phyloP scores from a whole-genome alignment of 495 filamentous ascomycete species.

The Symbiotaphrina buchneri region DNA sequence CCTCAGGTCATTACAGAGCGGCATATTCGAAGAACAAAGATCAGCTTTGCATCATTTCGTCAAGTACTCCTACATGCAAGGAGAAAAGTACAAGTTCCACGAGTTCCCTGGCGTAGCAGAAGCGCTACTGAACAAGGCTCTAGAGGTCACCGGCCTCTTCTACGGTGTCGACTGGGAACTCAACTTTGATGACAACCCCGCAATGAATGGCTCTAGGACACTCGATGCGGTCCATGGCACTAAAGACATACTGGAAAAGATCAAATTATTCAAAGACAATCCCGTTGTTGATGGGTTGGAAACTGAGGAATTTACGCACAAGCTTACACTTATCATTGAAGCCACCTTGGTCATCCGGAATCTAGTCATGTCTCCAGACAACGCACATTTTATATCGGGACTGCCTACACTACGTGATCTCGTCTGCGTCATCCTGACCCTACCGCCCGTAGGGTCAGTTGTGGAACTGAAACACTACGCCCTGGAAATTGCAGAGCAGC shows the following conservation, averaged over 20 bases:
- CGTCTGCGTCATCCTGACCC: slow-evolving; percentile 54
- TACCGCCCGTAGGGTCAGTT: slow-evolving; percentile 49
- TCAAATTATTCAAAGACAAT: slow-evolving; percentile 28
- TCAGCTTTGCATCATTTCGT: slow-evolving; percentile 84
- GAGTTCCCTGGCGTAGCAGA: slow-evolving; percentile 78
- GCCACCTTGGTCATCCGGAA: slow-evolving; percentile 78
- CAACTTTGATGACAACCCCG: slow-evolving; percentile 28
- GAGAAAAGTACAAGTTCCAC: slow-evolving; percentile 90
- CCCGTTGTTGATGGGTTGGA: slow-evolving; percentile 47
- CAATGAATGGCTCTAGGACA: slow-evolving; percentile 21
- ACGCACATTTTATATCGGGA: slow-evolving; percentile 59
- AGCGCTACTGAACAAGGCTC: slow-evolving; percentile 60
- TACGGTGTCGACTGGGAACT: slow-evolving; percentile 68
- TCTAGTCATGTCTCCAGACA: slow-evolving; percentile 77
- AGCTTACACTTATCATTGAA: slow-evolving; percentile 57
- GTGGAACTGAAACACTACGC: slow-evolving; percentile 82
- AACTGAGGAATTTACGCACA: slow-evolving; percentile 44
- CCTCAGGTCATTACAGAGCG: slow-evolving; percentile 52
- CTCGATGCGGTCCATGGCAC: slow-evolving; percentile 66
- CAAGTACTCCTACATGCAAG: slow-evolving; percentile 82
- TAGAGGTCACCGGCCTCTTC: slow-evolving; percentile 51
- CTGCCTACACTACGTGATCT: slow-evolving; percentile 55
- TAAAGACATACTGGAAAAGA: slow-evolving; percentile 43
- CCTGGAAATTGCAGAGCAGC: slow-evolving; percentile 79
- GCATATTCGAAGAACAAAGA: slow-evolving; percentile 58